Base-by-base conservation (phyloP, 495 filamentous ascomycete species). In the Penicillium lividum region DNA sequence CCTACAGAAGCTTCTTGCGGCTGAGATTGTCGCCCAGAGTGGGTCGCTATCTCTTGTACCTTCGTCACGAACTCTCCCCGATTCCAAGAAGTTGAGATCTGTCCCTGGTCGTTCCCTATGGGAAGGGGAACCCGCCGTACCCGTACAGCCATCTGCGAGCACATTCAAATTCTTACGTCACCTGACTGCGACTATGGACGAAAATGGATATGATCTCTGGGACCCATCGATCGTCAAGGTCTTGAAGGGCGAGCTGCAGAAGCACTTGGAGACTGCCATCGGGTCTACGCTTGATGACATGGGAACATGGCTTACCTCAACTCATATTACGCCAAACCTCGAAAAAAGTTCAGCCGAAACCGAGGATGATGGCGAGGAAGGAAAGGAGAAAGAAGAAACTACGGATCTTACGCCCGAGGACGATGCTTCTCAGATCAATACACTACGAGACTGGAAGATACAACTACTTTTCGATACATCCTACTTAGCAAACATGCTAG, bases 381-480 rank as follows among this genome's bases (percentile, higher is more conserved):
- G 52, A 5, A 30, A 48, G 4, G 11, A 30, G 2, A 8, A 27
- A 16, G 6, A 13, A 49, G 15, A 29, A 9, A 7, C 13, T 18
- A 11, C 34, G 30, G 15, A 54, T 43, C 34, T 34, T 44, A 60
- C 53, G 33, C 25, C 59, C 42, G 59, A 59, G 29, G 51, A 67
- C 5, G 28, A 34, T 36, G 34, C 58, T 7, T 29, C 58, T 11
- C 33, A 58, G 8, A n/a, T 48, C 46, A 57, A 72, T 10, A 18
- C 55, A 30, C n/a, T 70, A 7, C 77, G 69, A 4, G 86, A 89
- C 51, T 73, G 83, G 62, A 79, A 84, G 9, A 80, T 88, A 6
- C 94, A 97, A 64, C 80, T 87, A 48, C 77, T 93, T 22, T 94
- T 95, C 61, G 94, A 98, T 66, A 70, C 87, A 7, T 59, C 83